Evolutionary conservation across 2,329 filamentous ascomycete species (phyloP).

Genomic region (Cercospora berteroae): DNA sequence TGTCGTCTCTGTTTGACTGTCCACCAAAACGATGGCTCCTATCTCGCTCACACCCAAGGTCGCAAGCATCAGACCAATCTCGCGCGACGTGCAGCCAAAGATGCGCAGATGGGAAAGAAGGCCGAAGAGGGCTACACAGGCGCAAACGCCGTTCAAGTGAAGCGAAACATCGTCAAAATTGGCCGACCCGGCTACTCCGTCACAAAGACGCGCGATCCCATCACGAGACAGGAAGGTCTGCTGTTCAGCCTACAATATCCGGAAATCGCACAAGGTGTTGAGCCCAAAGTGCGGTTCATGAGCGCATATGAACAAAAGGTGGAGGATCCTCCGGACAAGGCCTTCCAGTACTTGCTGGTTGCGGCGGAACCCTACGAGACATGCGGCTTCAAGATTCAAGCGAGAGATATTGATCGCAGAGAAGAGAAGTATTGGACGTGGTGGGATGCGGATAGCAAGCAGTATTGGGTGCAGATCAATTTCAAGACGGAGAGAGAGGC

Average conservation of each 20-base stretch:
- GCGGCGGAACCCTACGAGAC: constrained; percentile 98
- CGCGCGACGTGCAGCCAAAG: constrained; percentile 88
- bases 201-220: constrained; percentile 87
- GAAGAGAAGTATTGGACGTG: constrained; percentile 90
- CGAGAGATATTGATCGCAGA: constrained; percentile 83
- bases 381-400: constrained; percentile 92
- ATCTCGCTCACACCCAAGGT: constrained; percentile 96
- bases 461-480: constrained; percentile 96
- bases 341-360: constrained; percentile 90
- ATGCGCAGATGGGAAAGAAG: constrained; percentile 82
- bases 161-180: constrained; percentile 88
- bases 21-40: constrained; percentile 98
- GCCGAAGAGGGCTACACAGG: constrained; percentile 61
- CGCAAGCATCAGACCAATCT: constrained; percentile 99
- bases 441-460: constrained; percentile 93
- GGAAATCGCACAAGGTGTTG: constrained; percentile 73
- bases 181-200: constrained; percentile 96
- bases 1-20: constrained; percentile 95
- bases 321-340: constrained; percentile 86
- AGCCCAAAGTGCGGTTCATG: constrained; percentile 92
- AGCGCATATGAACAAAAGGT: constrained; percentile 94
- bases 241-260: constrained; percentile 97
- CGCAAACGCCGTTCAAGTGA: constrained; percentile 68
- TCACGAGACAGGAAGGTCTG: constrained; percentile 82
- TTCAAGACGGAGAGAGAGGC: constrained; percentile 99